Conservation (phyloP, 495 filamentous ascomycete species). For the Tricharina praecox region DNA sequence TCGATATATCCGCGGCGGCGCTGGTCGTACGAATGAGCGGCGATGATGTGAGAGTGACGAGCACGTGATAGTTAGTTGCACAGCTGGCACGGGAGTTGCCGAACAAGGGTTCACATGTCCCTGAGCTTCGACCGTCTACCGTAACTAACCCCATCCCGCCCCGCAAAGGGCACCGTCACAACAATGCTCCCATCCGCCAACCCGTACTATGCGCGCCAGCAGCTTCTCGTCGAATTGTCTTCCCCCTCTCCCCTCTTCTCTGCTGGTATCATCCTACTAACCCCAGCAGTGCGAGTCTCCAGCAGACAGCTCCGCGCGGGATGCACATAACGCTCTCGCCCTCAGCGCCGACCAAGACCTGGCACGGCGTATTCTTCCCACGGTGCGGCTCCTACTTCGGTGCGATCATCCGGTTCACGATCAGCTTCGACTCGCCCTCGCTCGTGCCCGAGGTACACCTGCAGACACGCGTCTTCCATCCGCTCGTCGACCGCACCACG, state of each 20-base stretch:
- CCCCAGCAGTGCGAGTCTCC: constrained; percentile 2
- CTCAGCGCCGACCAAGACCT: neutral
- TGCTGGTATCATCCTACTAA: constrained; percentile 9
- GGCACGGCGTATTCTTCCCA: constrained; percentile 4
- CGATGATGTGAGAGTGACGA: too few relatives aligned
- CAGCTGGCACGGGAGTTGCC: too few relatives aligned
- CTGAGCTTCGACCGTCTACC: too few relatives aligned
- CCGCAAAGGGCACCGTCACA: too few relatives aligned
- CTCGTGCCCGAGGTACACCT: neutral
- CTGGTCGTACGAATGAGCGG: too few relatives aligned
- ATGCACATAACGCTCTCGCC: constrained; percentile 6
- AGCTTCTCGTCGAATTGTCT: constrained; percentile 4
- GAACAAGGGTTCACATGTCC: too few relatives aligned
- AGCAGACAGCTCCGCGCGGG: neutral
- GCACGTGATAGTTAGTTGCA: too few relatives aligned
- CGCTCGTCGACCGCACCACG: neutral
- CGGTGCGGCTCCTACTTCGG: constrained; percentile 1
- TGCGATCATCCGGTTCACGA: constrained; percentile 3
- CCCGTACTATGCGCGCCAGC: neutral
- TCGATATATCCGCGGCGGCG: too few relatives aligned
- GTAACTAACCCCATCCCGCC: too few relatives aligned
- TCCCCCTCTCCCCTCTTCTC: constrained; percentile 7
- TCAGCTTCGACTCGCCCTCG: neutral
- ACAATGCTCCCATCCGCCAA: constrained; percentile 4
- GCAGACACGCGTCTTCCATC: constrained; percentile 6